phyloP scores from a whole-genome alignment of 805 yeast genomes.

The Cyberlindnera bimundalis region DNA sequence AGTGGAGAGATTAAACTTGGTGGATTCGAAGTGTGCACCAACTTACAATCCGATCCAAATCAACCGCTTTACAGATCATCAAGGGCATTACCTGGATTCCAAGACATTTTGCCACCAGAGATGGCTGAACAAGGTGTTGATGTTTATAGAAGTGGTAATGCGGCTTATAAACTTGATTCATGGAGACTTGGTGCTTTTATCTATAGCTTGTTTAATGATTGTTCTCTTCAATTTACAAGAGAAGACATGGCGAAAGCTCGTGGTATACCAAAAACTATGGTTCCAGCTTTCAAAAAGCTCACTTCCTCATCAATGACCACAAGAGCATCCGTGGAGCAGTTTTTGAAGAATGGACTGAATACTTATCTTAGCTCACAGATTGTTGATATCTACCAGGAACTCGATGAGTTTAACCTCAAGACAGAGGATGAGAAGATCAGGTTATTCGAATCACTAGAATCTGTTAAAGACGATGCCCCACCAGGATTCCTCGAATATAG shows the following conservation, averaged over 20 bases:
- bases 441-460: conserved; percentile 37
- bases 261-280: conserved; percentile 33
- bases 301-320: conserved; percentile 35
- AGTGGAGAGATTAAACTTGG: conserved; percentile 82
- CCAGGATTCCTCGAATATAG: conserved; percentile 53
- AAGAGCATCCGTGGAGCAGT: conserved; percentile 34
- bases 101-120: conserved; percentile 51
- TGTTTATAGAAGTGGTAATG: conserved; percentile 27
- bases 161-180: conserved; percentile 55
- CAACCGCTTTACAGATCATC: conserved; percentile 35
- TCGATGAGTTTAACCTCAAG: conserved; percentile 55
- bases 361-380: conserved; percentile 40
- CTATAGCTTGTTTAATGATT: conserved; percentile 39
- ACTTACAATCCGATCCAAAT: conserved; percentile 34
- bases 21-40: conserved; percentile 71
- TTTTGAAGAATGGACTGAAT: conserved; percentile 25
- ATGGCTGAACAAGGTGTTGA: conserved; percentile 43
- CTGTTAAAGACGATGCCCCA: conserved; percentile 38
- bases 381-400: conserved; percentile 47
- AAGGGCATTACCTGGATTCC: conserved; percentile 31
- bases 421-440: conserved; percentile 50
- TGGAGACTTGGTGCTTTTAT: conserved; percentile 60
- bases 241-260: conserved; percentile 12
- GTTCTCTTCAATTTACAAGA: conserved; percentile 9
- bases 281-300: conserved; percentile 40